These are phyloP conservation scores for Pholiota microspora DNA, from an alignment of 768 basidiomycete species.

Conservation along the genomic window DNA sequence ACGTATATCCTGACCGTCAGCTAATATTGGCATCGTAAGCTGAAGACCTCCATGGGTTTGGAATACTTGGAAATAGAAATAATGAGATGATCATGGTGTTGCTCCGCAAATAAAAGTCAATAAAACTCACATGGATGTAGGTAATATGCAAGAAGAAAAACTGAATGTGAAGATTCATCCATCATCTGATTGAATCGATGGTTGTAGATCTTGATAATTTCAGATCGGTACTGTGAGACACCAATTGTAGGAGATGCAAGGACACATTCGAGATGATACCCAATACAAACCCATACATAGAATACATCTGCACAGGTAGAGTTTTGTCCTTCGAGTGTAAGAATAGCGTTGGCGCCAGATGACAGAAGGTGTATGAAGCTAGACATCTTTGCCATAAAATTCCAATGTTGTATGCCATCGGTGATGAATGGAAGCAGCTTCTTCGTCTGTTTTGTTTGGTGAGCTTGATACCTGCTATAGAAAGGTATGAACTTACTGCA, in stretches of 20 bases:
- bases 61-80: conserved; percentile 13
- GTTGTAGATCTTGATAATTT: conserved; percentile 24
- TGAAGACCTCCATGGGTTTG: conserved; percentile 17
- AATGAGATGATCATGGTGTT: neutral
- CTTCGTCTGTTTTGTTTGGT: conserved; percentile 19
- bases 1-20: conserved; percentile 6
- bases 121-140: conserved; percentile 24
- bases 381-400: conserved; percentile 15
- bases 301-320: conserved; percentile 28
- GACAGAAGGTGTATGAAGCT: conserved; percentile 18
- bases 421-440: conserved; percentile 20
- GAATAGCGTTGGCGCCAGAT: conserved; percentile 21
- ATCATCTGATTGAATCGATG: conserved; percentile 28
- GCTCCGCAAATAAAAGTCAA: no score
- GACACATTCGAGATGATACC: conserved; percentile 21
- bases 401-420: conserved; percentile 10
- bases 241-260: conserved; percentile 12
- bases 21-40: conserved; percentile 17
- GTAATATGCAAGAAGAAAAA: conserved; percentile 28
- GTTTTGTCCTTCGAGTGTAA: conserved; percentile 27
- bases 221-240: neutral
- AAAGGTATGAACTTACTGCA: conserved; percentile 20
- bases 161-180: conserved; percentile 23
- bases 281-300: conserved; percentile 29
- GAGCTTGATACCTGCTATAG: no score